A percentile compares a stretch with the other conserved stretches of the same genome.
phyloP scores from a whole-genome alignment of 768 basidiomycete genomes.

The Rhodosporidiobolus odoratus region DNA sequence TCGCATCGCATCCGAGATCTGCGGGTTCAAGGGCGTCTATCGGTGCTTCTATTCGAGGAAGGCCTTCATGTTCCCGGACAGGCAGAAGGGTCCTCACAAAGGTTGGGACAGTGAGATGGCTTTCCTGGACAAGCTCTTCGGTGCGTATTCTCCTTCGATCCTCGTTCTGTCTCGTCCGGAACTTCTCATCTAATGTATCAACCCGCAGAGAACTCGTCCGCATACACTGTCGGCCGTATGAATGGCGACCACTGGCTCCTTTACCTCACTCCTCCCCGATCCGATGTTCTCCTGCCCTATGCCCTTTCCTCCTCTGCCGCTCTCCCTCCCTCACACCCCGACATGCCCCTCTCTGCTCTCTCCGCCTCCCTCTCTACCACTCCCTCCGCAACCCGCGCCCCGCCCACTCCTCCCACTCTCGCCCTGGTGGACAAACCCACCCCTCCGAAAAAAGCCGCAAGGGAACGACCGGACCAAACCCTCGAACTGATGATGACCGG shows the following conservation, averaged over 20 bases:
- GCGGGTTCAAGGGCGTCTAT: slow-evolving; percentile 59
- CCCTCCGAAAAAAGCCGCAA: slow-evolving; percentile 31
- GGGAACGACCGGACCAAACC: slow-evolving; percentile 78
- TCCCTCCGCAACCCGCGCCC: slow-evolving; percentile 27
- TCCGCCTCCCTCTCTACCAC: slow-evolving; percentile 34
- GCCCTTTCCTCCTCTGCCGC: slow-evolving; percentile 31
- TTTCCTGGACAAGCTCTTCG: slow-evolving; percentile 83
- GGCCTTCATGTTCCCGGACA: slow-evolving; percentile 98
- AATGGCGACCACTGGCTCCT: slow-evolving; percentile 99
- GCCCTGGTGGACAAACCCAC: no score
- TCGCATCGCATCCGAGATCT: slow-evolving; percentile 64
- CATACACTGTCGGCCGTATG: slow-evolving; percentile 94
- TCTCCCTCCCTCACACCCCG: slow-evolving; percentile 38
- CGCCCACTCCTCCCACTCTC: slow-evolving; percentile 29
- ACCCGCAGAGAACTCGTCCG: slow-evolving; percentile 57
- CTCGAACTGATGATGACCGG: slow-evolving; percentile 98
- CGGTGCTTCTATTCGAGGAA: slow-evolving; percentile 97
- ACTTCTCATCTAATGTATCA: neutral
- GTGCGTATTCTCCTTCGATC: slow-evolving; percentile 46
- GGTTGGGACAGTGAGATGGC: slow-evolving; percentile 91
- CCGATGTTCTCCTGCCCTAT: slow-evolving; percentile 45
- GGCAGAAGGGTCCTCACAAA: slow-evolving; percentile 82
- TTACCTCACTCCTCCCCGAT: slow-evolving; percentile 70
- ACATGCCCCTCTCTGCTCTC: slow-evolving; percentile 35
- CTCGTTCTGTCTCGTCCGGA: neutral